phyloP scores from a whole-genome alignment of 495 filamentous ascomycete genomes.

The Pyronema domesticum region DNA sequence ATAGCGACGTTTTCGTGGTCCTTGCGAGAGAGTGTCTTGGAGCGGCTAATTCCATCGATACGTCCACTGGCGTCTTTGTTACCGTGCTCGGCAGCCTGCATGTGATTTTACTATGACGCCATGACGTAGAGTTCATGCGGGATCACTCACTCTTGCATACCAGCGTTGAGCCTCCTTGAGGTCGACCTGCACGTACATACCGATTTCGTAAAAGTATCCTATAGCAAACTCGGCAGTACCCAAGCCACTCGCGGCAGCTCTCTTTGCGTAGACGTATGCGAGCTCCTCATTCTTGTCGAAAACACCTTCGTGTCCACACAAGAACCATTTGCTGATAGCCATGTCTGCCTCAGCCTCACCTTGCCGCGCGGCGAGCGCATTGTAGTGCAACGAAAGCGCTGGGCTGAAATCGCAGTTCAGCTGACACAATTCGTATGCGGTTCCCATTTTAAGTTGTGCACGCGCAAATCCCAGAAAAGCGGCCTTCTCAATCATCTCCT shows the following conservation, averaged over 20 bases:
- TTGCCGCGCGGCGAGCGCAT: conserved; percentile 79
- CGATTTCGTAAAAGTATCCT: conserved; percentile 87
- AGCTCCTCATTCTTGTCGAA: conserved; percentile 92
- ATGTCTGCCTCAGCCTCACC: conserved; percentile 80
- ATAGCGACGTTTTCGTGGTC: conserved; percentile 90
- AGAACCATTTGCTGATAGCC: conserved; percentile 96
- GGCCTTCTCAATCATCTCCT: conserved; percentile 86
- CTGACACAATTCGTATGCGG: conserved; percentile 84
- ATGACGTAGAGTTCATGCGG: background rate
- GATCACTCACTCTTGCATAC: conserved; percentile 49
- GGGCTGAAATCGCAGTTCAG: conserved; percentile 92
- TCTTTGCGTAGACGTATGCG: conserved; percentile 75
- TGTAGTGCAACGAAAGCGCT: conserved; percentile 81
- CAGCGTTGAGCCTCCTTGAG: conserved; percentile 68
- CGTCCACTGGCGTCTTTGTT: conserved; percentile 74
- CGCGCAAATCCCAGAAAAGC: conserved; percentile 89
- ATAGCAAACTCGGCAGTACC: conserved; percentile 90
- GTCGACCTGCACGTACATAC: conserved; percentile 66
- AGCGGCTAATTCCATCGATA: conserved; percentile 68
- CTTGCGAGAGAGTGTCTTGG: conserved; percentile 68
- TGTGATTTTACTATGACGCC: background rate
- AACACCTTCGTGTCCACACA: conserved; percentile 77
- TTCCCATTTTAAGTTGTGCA: conserved; percentile 93
- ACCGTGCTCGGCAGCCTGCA: conserved; percentile 58
- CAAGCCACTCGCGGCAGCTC: conserved; percentile 62